These are phyloP conservation scores for Kwoniella dejecticola DNA, from an alignment of 768 basidiomycete genomes.

Conservation along the genomic window DNA sequence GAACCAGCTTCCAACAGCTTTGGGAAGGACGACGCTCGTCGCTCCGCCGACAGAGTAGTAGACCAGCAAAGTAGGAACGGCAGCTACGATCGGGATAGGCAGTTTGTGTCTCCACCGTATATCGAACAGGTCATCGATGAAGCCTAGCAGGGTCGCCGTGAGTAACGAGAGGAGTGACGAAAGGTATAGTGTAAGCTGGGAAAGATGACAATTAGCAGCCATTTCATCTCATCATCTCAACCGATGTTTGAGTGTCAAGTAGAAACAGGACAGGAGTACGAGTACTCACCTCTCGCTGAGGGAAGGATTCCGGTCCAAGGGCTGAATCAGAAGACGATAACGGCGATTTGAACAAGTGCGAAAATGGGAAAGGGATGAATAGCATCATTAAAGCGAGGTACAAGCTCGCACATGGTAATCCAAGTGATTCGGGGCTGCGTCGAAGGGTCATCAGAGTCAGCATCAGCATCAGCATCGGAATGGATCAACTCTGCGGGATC, in stretches of 20 bases:
- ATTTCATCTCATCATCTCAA: neutral
- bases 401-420: conserved; percentile 83
- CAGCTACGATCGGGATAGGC: conserved; percentile 93
- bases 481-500: no score
- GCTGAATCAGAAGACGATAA: conserved; percentile 14
- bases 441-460: conserved; percentile 9
- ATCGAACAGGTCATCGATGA: conserved; percentile 96
- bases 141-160: conserved; percentile 90
- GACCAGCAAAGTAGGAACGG: conserved; percentile 90
- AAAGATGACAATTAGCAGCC: neutral
- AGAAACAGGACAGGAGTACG: neutral
- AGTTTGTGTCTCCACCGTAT: conserved; percentile 98
- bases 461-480: no score
- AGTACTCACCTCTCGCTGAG: conserved; percentile 55
- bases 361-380: conserved; percentile 95
- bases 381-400: conserved; percentile 84
- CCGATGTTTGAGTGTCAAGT: neutral
- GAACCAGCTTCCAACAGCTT: conserved; percentile 65
- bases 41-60: conserved; percentile 94
- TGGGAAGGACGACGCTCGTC: conserved; percentile 88
- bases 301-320: conserved; percentile 54
- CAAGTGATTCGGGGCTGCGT: conserved; percentile 85
- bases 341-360: conserved; percentile 59
- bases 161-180: conserved; percentile 89
- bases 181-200: conserved; percentile 83